Conservation (phyloP, 2,329 filamentous ascomycete species). For the Cladophialophora exuberans region DNA sequence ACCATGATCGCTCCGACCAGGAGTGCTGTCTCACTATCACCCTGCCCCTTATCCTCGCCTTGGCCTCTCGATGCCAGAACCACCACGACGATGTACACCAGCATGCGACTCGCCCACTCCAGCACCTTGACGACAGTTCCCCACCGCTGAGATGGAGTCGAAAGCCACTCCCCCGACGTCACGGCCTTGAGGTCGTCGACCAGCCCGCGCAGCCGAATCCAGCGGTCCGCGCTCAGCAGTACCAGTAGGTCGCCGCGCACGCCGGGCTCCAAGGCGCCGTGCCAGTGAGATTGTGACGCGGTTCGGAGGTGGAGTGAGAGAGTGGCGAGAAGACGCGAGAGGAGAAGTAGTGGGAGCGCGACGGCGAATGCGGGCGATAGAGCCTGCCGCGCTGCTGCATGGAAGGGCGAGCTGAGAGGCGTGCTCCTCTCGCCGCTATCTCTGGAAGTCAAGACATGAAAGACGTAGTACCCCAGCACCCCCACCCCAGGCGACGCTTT, state of each 20-base stretch:
- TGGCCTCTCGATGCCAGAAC: slow-evolving; percentile 60
- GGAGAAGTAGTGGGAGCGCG: slow-evolving; percentile 54
- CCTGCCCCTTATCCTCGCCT: too few relatives aligned
- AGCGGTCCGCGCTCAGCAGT: slow-evolving; percentile 56
- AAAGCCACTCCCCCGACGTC: slow-evolving; percentile 61
- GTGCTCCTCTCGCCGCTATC: too few relatives aligned
- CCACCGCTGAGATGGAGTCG: slow-evolving; percentile 55
- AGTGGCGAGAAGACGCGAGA: slow-evolving; percentile 60
- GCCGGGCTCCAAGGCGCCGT: slow-evolving; percentile 42
- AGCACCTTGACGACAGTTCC: slow-evolving; percentile 43
- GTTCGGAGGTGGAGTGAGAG: slow-evolving; percentile 59
- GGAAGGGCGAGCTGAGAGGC: neutral
- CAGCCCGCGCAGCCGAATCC: slow-evolving; percentile 57
- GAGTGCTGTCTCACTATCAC: slow-evolving; percentile 55
- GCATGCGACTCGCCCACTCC: slow-evolving; percentile 51
- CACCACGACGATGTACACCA: slow-evolving; percentile 62
- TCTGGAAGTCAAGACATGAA: too few relatives aligned
- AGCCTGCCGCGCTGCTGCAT: neutral
- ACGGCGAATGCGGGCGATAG: slow-evolving; percentile 48
- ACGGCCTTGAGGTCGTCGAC: slow-evolving; percentile 63
- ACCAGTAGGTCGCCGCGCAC: slow-evolving; percentile 54
- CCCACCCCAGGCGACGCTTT: neutral
- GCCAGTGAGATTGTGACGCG: slow-evolving; percentile 39
- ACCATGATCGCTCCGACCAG: slow-evolving; percentile 56
- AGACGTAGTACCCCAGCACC: too few relatives aligned